Evolutionary conservation across 345 rosid genomes (phyloP).

Genomic region (Arabidopsis arenosa): DNA sequence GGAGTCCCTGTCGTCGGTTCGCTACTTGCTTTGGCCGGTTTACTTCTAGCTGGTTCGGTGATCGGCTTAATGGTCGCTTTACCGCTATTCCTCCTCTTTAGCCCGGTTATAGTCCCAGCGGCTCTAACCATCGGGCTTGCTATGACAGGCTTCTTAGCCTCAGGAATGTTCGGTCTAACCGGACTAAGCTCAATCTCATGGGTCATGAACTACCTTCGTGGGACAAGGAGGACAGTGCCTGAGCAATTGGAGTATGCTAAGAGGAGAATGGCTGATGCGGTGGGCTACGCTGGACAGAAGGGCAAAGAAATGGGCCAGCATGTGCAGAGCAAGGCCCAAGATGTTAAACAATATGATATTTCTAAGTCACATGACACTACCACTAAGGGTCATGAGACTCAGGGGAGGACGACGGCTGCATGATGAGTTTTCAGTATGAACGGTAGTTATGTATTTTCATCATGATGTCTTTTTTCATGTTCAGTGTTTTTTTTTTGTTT

Average conservation of each 20-base stretch:
- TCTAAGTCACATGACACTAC: slow-evolving; percentile 32
- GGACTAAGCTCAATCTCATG: slow-evolving; percentile 60
- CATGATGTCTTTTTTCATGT: not conserved
- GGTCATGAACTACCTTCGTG: slow-evolving; percentile 49
- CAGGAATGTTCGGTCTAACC: slow-evolving; percentile 58
- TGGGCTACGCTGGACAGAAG: slow-evolving; percentile 53
- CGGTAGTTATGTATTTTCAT: slow-evolving; percentile 1
- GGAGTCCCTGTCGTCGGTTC: slow-evolving; percentile 53
- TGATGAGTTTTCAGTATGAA: slow-evolving; percentile 2
- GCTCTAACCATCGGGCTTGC: slow-evolving; percentile 57
- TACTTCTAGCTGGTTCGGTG: slow-evolving; percentile 53
- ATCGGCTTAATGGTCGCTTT: slow-evolving; percentile 46
- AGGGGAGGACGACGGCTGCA: slow-evolving; percentile 9
- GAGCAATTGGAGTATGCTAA: slow-evolving; percentile 53
- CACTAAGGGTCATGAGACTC: slow-evolving; percentile 39
- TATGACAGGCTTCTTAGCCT: slow-evolving; percentile 46
- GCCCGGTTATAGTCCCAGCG: slow-evolving; percentile 67
- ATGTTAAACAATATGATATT: slow-evolving; percentile 40
- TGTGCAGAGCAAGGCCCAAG: slow-evolving; percentile 51
- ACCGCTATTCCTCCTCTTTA: slow-evolving; percentile 61
- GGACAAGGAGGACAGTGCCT: slow-evolving; percentile 41
- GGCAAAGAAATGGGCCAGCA: slow-evolving; percentile 60
- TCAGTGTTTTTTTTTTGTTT: slow-evolving; percentile 4
- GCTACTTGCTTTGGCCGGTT: slow-evolving; percentile 53
- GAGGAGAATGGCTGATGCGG: slow-evolving; percentile 52